A percentile compares a stretch with the other conserved stretches of the same genome.
phyloP scores from a whole-genome alignment of 2,329 filamentous ascomycete genomes.

The Pezicula rhizophila region DNA sequence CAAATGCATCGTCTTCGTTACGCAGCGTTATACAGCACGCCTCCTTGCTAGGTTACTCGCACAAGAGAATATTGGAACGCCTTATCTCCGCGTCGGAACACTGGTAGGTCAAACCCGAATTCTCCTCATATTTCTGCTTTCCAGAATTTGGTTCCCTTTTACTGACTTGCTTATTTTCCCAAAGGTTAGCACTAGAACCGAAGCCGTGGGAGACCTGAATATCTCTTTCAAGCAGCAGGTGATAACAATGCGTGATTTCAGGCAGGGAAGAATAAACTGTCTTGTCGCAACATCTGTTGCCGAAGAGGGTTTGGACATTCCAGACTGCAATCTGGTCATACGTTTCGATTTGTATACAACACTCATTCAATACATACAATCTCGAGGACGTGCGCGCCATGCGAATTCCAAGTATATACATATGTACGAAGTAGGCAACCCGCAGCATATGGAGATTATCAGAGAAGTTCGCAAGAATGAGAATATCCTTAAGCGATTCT shows the following conservation, averaged over 20 bases:
- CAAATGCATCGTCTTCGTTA: constrained; percentile 84
- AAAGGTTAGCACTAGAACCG: constrained; percentile 41
- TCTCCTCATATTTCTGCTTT: background rate
- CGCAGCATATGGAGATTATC: constrained; percentile 49
- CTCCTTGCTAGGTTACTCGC: constrained; percentile 64
- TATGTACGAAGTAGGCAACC: constrained; percentile 72
- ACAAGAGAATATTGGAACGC: constrained; percentile 46
- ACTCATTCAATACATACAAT: constrained; percentile 93
- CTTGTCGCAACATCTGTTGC: constrained; percentile 62
- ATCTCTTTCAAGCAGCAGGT: constrained; percentile 67
- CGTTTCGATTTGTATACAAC: constrained; percentile 85
- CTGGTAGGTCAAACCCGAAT: constrained; percentile 43
- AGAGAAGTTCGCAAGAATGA: constrained; percentile 56
- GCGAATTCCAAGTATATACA: constrained; percentile 73
- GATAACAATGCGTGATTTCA: constrained; percentile 61
- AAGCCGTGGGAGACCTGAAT: constrained; percentile 49
- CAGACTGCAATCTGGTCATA: constrained; percentile 60
- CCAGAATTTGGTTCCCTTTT: background rate
- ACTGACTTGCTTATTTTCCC: background rate
- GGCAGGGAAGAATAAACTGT: constrained; percentile 53
- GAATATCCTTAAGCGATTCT: constrained; percentile 66
- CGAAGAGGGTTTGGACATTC: constrained; percentile 63
- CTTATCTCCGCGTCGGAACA: constrained; percentile 52
- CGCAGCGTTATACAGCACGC: constrained; percentile 70
- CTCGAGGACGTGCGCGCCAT: constrained; percentile 78